Base-by-base conservation (phyloP, 495 filamentous ascomycete species). In the Xylaria palmicola region DNA sequence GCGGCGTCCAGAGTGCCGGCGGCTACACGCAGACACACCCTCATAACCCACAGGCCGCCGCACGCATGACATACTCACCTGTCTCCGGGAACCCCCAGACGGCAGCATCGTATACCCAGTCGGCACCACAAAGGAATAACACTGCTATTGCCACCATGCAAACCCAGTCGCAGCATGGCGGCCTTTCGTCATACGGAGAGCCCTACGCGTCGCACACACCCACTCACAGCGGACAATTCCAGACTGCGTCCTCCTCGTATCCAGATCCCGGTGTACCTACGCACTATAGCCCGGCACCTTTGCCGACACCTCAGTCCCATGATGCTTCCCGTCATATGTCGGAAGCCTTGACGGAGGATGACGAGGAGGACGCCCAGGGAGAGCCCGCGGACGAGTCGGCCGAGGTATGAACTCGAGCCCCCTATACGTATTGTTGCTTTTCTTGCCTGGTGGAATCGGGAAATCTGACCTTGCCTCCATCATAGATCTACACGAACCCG, bases 121-220 rank as follows among this genome's bases (percentile, higher is more conserved):
- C 59, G 29, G 15, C 58, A 19, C 62, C 62, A 36, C 57, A 65
- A 37, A 64, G 79, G 44, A 55, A 76, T 17, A 71, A 73, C 47
- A 67, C 73, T 19, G 71, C 74, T 0, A 68, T 72, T 0, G 63
- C 69, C 19, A 71, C 74, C 0, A 59, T 80, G 34, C 63, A 70
- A 32, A 69, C 72, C 37, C 79, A 79, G 62, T 70, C 56, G 37
- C 65, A 65, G 37, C 65, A 65, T 43, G 20, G 51, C 20, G 40
- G 43, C 27, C 51, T 69, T 9, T 61, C 69, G 9, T 61, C 68
- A 2, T 72, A 69, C 29, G 62, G 60, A 13, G 69, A 72, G 19
- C 50, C 69, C 6, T 72, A 72, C 39, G 49, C 62, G 34, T 48
- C 69, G 13, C 69, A 72, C 26, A 62, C 67, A 19, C 49, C 65